phyloP scores from a whole-genome alignment of 495 filamentous ascomycete species.

The Echria macrotheca region DNA sequence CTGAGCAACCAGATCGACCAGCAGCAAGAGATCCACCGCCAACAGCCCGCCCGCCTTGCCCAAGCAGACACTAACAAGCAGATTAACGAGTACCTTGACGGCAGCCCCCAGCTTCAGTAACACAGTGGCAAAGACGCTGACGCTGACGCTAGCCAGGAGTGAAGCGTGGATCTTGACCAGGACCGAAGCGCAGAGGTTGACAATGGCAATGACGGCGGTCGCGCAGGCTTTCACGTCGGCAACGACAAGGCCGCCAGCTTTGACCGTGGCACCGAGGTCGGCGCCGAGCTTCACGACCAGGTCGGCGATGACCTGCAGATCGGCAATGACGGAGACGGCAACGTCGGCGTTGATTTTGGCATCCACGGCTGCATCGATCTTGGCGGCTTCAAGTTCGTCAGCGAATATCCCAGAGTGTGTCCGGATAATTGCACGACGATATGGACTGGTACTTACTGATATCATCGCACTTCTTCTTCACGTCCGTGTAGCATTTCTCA shows the following conservation, averaged over 20 bases:
- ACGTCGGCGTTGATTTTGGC: conserved; percentile 4
- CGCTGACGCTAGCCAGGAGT: neutral
- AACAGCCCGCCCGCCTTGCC: conserved; percentile 1
- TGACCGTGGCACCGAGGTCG: neutral
- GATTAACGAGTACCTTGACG: neutral
- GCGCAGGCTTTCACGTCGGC: conserved; percentile 2
- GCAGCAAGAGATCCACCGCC: neutral
- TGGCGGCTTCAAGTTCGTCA: neutral
- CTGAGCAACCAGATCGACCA: neutral
- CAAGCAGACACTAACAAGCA: neutral
- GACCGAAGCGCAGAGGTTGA: conserved; percentile 4
- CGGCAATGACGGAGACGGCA: neutral
- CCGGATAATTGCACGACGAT: neutral
- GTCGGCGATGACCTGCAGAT: conserved; percentile 1
- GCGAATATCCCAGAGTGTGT: neutral
- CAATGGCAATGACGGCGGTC: neutral
- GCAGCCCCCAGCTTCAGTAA: conserved; percentile 1
- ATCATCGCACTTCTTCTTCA: conserved; percentile 5
- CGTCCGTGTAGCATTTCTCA: neutral
- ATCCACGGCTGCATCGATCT: neutral
- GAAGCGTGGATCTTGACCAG: conserved; percentile 5
- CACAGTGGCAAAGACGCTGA: conserved; percentile 4
- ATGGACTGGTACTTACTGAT: conserved; percentile 2
- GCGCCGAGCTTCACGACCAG: neutral
- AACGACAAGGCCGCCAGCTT: neutral